Evolutionary conservation across 768 basidiomycete species (phyloP), one percentile per base, ranked within the genome.

Genomic region (Paxillus rubicundulus): DNA sequence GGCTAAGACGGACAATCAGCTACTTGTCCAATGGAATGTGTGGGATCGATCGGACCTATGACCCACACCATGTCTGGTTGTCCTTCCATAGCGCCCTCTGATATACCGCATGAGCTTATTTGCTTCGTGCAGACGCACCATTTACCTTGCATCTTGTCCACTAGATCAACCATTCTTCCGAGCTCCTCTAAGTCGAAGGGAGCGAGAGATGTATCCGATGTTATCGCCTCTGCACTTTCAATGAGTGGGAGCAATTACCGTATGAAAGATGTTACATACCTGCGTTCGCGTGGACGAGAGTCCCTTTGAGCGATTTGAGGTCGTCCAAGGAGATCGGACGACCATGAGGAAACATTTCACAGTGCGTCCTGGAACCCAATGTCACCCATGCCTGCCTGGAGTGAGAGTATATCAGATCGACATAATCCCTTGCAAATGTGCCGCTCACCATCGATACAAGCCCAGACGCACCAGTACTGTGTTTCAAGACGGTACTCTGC

Each of bases 151-250:
- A 55, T 41, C n/a, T 20, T n/a, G 20, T 20, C 50, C 5, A 52
- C 39, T 7, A 55, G 21, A 27, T 42, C 41, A 13, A 52, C 17
- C 14, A 51, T 30, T n/a, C 30, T 39, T n/a, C 30, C 17, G 16
- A 55, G 50, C n/a, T 55, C 54, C 2, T 47, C 45, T 9, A 21
- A 20, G 7, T 52, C 44, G 16, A 52, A 59, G 34, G 42, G 42
- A 13, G 50, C 43, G 17, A 60, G 50, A 6, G 51, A 54, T 3
- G 17, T 13, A 17, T 37, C 39, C 2, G 51, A 59, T 32, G 50
- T 32, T 16, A 42, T 34, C 6, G 44, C 49, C 28, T 39, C 47
- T 44, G 27, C 36, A 13, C 27, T 33, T 16, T 30, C 13, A 16
- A 8, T 18, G n/a, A 46, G 37, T 18, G 37, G 3, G n/a, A 6